phyloP scores from a whole-genome alignment of 2,329 filamentous ascomycete genomes.

The Pseudogymnoascus sp. region DNA sequence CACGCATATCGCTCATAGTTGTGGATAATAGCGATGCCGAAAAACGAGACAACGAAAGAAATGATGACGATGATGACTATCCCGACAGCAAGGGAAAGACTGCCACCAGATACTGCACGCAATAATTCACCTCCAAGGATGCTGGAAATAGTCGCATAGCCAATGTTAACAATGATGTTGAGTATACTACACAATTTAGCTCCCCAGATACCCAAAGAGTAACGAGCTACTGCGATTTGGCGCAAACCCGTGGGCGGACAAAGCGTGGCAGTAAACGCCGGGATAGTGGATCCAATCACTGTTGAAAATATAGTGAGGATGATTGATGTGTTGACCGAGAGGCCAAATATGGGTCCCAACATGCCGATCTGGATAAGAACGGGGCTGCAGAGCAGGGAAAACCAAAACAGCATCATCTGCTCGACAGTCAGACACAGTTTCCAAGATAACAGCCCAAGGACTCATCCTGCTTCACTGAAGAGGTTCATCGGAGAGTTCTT shows the following conservation, averaged over 20 bases:
- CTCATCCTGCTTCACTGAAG: neutral
- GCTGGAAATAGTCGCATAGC: conserved; percentile 55
- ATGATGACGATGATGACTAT: conserved; percentile 55
- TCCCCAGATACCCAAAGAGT: conserved; percentile 28
- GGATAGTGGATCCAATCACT: conserved; percentile 22
- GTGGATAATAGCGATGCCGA: conserved; percentile 51
- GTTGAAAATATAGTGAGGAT: conserved; percentile 25
- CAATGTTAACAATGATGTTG: conserved; percentile 35
- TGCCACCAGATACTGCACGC: conserved; percentile 44
- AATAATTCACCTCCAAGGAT: conserved; percentile 55
- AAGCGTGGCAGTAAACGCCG: conserved; percentile 20
- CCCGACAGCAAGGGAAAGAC: conserved; percentile 48
- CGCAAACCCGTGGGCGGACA: conserved; percentile 24
- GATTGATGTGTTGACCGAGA: conserved; percentile 24
- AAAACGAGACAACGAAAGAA: conserved; percentile 52
- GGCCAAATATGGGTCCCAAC: conserved; percentile 26
- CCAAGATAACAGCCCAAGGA: neutral
- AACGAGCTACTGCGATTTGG: conserved; percentile 27
- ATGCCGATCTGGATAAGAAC: conserved; percentile 23
- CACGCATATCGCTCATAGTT: conserved; percentile 52
- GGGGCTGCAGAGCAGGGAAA: conserved; percentile 18
- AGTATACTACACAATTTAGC: conserved; percentile 27
- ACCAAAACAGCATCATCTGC: conserved; percentile 11
- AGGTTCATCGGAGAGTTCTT: neutral
- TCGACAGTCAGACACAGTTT: neutral